A percentile compares a stretch with the other conserved stretches of the same genome.
phyloP scores from a whole-genome alignment of 2,329 filamentous ascomycete species.

The Penicillium sclerotiorum region DNA sequence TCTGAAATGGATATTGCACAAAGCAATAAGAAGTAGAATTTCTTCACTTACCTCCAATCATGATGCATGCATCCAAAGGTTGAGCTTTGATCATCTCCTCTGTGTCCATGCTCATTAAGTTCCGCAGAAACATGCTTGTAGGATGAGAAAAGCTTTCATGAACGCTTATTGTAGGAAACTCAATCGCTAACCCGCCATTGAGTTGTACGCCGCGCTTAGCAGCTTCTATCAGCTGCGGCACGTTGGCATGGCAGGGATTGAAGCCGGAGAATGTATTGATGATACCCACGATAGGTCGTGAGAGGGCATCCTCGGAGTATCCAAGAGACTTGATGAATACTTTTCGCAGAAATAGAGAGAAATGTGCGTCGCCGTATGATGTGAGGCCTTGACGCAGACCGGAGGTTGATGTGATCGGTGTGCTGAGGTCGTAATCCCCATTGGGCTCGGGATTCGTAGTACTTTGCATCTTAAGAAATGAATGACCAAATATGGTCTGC shows the following conservation, averaged over 20 bases:
- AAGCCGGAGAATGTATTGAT: constrained; percentile 73
- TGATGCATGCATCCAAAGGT: constrained; percentile 67
- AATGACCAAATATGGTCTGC: neutral
- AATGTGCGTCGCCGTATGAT: constrained; percentile 73
- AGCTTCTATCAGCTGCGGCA: constrained; percentile 71
- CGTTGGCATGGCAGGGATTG: constrained; percentile 74
- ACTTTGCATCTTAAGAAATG: constrained; percentile 4
- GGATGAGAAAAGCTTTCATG: constrained; percentile 70
- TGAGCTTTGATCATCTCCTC: constrained; percentile 77
- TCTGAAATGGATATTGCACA: too few relatives aligned
- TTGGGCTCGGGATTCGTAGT: constrained; percentile 11
- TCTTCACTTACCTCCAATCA: constrained; percentile 67
- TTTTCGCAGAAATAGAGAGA: constrained; percentile 73
- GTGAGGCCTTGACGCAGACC: constrained; percentile 67
- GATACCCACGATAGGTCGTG: constrained; percentile 71
- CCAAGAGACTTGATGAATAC: constrained; percentile 77
- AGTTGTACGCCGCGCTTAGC: constrained; percentile 69
- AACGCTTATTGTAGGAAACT: constrained; percentile 74
- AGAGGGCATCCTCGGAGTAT: constrained; percentile 71
- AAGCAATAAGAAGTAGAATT: too few relatives aligned
- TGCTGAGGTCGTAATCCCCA: constrained; percentile 62
- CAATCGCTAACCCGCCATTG: constrained; percentile 67
- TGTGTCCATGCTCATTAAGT: constrained; percentile 78
- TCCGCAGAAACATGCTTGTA: constrained; percentile 74
- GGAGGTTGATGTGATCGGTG: constrained; percentile 52